Conservation (phyloP, 495 filamentous ascomycete genomes). For the Cenococcum geophilum region DNA sequence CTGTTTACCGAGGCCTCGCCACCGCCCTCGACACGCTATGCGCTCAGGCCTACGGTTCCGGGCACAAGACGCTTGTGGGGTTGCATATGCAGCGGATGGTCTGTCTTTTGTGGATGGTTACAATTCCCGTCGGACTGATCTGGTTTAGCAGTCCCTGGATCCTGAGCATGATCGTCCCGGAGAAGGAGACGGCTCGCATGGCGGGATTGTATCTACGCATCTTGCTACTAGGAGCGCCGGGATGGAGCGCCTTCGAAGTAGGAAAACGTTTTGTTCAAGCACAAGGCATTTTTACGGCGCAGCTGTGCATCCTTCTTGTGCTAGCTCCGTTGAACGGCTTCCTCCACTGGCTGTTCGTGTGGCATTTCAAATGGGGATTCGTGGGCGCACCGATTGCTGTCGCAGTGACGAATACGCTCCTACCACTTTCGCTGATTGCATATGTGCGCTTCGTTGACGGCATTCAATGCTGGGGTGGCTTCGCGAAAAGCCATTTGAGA, state of each 20-base stretch:
- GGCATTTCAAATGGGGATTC: slow-evolving; percentile 21
- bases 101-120: slow-evolving; percentile 20
- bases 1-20: slow-evolving; percentile 31
- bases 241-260: slow-evolving; percentile 31
- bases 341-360: slow-evolving; percentile 31
- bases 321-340: slow-evolving; percentile 29
- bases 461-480: slow-evolving; percentile 29
- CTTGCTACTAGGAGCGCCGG: slow-evolving; percentile 24
- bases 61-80: slow-evolving; percentile 25
- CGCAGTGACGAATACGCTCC: slow-evolving; percentile 22
- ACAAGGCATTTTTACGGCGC: slow-evolving; percentile 31
- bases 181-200: slow-evolving; percentile 22
- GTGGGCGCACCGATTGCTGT: slow-evolving; percentile 28
- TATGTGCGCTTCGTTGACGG: slow-evolving; percentile 23
- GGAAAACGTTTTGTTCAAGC: slow-evolving; percentile 34
- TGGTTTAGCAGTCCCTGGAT: slow-evolving; percentile 28
- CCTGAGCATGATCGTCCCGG: slow-evolving; percentile 20
- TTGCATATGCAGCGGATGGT: slow-evolving; percentile 30
- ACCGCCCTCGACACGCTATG: slow-evolving; percentile 33
- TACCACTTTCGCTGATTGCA: slow-evolving; percentile 22
- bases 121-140: slow-evolving; percentile 29
- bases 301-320: slow-evolving; percentile 25
- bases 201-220: slow-evolving; percentile 28
- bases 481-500: slow-evolving; percentile 17
- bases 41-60: slow-evolving; percentile 33